Conservation (phyloP, 805 yeast genomes). For the Lachancea meyersii region DNA sequence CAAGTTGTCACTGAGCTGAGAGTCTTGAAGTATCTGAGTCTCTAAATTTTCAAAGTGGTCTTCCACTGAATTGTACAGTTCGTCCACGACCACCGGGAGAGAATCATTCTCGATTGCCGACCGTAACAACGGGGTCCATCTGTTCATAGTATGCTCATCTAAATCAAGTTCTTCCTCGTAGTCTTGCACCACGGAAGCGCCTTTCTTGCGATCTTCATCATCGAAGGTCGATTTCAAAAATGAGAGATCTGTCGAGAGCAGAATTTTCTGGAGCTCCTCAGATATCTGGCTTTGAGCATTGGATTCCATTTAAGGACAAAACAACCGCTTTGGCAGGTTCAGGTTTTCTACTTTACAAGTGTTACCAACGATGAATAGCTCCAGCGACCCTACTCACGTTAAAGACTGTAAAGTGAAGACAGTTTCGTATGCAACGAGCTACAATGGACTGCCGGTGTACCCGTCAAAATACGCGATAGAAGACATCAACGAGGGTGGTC, state of each 20-base stretch:
- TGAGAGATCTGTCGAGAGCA: conserved; percentile 19
- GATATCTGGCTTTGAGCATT: conserved; percentile 23
- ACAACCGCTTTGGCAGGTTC: background rate
- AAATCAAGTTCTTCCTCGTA: conserved; percentile 23
- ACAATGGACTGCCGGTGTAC: too few relatives aligned
- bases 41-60: conserved; percentile 32
- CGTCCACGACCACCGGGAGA: conserved; percentile 23
- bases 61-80: conserved; percentile 28
- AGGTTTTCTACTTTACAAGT: background rate
- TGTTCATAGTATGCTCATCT: conserved; percentile 28
- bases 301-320: conserved; percentile 21
- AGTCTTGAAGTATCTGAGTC: conserved; percentile 28
- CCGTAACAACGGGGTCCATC: conserved; percentile 32
- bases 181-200: conserved; percentile 9
- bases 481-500: too few relatives aligned
- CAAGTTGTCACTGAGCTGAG: conserved; percentile 31
- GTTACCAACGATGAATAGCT: background rate
- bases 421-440: too few relatives aligned
- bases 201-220: conserved; percentile 1
- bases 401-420: too few relatives aligned
- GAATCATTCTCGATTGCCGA: conserved; percentile 23
- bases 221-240: conserved; percentile 2
- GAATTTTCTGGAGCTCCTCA: conserved; percentile 28
- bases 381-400: too few relatives aligned
- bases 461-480: too few relatives aligned